Conservation (phyloP, 805 yeast genomes). For the Metschnikowia drakensbergensis region DNA sequence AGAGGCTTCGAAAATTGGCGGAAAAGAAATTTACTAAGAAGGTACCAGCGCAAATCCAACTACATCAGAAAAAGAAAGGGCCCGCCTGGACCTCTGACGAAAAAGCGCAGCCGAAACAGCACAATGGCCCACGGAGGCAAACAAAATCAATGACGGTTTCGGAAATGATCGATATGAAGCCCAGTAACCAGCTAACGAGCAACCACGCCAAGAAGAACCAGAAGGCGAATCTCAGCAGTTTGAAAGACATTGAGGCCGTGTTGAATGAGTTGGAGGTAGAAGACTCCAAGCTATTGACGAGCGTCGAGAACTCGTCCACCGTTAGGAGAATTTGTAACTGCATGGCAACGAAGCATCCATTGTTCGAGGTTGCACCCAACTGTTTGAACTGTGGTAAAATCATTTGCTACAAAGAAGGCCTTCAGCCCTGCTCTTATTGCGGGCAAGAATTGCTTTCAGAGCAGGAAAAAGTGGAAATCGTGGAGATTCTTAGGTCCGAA, state of each 20-base stretch:
- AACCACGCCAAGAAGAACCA: constrained; percentile 31
- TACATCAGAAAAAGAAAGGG: not conserved
- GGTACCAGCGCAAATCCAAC: constrained; percentile 4
- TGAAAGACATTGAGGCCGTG: constrained; percentile 65
- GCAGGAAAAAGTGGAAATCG: constrained; percentile 59
- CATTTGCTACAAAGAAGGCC: constrained; percentile 84
- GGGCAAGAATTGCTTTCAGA: constrained; percentile 59
- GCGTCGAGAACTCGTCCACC: constrained; percentile 2
- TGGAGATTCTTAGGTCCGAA: constrained; percentile 51
- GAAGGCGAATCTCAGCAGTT: constrained; percentile 47
- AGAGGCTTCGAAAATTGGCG: constrained; percentile 7
- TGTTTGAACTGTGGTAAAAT: constrained; percentile 93
- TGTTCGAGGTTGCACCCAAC: constrained; percentile 87
- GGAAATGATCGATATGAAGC: constrained; percentile 41
- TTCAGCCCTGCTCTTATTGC: constrained; percentile 86
- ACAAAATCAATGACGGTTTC: constrained; percentile 41
- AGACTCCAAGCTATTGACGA: constrained; percentile 8
- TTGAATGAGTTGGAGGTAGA: constrained; percentile 48
- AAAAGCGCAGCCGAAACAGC: constrained; percentile 4
- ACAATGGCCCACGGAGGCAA: constrained; percentile 11
- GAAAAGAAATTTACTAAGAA: constrained; percentile 3
- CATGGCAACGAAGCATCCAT: constrained; percentile 83
- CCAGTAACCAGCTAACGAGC: constrained; percentile 22
- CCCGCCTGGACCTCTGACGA: constrained; percentile 5
- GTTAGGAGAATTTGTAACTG: constrained; percentile 58